Evolutionary conservation across 2,329 filamentous ascomycete genomes (phyloP), one percentile per base, ranked within the genome.

Genomic region (Alternaria sp.): DNA sequence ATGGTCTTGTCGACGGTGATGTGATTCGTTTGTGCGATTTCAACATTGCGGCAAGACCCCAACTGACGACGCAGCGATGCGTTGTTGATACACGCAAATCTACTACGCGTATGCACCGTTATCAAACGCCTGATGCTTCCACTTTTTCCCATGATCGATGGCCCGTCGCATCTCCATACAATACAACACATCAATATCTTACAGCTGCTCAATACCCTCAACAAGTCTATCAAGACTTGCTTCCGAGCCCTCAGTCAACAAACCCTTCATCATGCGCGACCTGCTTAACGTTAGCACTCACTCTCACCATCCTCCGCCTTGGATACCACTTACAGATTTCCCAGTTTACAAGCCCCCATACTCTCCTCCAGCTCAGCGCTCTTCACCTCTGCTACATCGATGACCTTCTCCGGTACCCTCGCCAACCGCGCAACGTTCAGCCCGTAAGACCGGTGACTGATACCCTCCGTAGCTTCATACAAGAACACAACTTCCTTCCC

Each of bases 381-480:
- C 81, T 96, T 96, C 50, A 84, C 82, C n/a, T 87, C 88, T 3
- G 96, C 96, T 23, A 93, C 84, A 25, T 94, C 91, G 32, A 98
- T 84, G 17, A 98, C 88, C 59, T 87, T 84, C 62, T 87, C 86
- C 0, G 95, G 93, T 45, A 99, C 87, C 55, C 90, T 90, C 3
- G 96, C 96, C 57, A 99, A 81, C 49, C 92, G 86, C 13, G 96
- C 96, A 21, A 98, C 96, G 78, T 98, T 98, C 61, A 99, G 69
- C 1, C 96, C 96, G 78, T 99, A 99, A 17, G 92, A 96, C 6
- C 96, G 87, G 83, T 98, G 94, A 9, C 96, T 95, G 11, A 97
- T 92, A 11, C 96, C 96, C 68, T 96, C 92, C 1, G 88, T 91
- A 2, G 97, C 91, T 77, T 97, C 93, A 77, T 99, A 99, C 52